Evolutionary conservation across 108 stramenopile genomes (phyloP).

Genomic region (Seminavis robusta): DNA sequence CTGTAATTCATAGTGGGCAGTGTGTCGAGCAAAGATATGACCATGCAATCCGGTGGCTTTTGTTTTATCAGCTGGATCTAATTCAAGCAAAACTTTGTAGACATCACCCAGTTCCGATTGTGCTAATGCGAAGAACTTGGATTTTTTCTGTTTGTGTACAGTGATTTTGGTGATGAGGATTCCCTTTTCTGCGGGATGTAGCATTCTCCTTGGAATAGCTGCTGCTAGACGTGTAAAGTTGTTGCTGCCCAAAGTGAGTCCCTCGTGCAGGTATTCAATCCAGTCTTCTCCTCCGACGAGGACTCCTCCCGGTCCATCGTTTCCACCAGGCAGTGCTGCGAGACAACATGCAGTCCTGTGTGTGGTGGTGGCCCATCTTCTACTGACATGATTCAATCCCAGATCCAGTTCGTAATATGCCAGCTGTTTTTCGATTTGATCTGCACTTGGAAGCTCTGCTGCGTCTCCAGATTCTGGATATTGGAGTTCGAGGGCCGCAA

Average conservation of each 20-base stretch:
- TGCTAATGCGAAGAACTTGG: constrained; percentile 91
- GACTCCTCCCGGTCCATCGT: constrained; percentile 91
- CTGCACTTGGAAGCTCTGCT: constrained; percentile 8
- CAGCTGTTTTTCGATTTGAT: constrained; percentile 57
- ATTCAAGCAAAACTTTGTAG: constrained; percentile 85
- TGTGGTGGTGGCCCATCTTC: constrained; percentile 77
- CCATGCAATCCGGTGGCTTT: constrained; percentile 54
- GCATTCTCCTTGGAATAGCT: constrained; percentile 77
- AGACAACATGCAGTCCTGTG: constrained; percentile 82
- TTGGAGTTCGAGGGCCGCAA: constrained; percentile 93
- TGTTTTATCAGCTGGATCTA: constrained; percentile 51
- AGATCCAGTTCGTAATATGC: constrained; percentile 98
- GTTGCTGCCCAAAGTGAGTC: constrained; percentile 51
- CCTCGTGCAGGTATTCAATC: constrained; percentile 89
- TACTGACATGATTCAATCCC: constrained; percentile 97
- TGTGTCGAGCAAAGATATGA: constrained; percentile 84
- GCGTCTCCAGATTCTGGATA: constrained; percentile 85
- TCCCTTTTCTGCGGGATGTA: constrained; percentile 70
- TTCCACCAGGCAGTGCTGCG: constrained; percentile 91
- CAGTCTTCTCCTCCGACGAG: constrained; percentile 93
- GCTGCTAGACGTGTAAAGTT: constrained; percentile 42
- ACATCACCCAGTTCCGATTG: constrained; percentile 97
- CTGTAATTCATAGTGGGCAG: constrained; percentile 83
- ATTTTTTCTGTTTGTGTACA: constrained; percentile 87
- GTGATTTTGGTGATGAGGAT: constrained; percentile 79